Base-by-base conservation (phyloP, 306 rosid species). In the Pachyrhizus erosus region DNA sequence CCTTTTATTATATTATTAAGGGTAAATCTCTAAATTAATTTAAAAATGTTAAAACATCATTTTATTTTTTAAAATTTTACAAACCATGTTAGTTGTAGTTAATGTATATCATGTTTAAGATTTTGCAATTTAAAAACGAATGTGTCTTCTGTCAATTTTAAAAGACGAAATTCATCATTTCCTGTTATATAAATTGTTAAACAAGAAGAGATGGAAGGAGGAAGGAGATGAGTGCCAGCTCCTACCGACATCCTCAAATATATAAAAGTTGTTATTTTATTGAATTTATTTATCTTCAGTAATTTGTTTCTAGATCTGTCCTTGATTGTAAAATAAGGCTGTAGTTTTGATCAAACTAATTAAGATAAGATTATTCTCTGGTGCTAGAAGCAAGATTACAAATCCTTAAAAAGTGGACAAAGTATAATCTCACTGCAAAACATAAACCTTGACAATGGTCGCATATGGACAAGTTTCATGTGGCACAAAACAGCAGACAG, bases 311-410 rank as follows among this genome's bases (percentile, higher is more conserved):
- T 17, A 66, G 14, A 66, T 34, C 15, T 64, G 13, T 15, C 6
- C 23, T 17, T 13, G 24, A 70, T 18, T 68, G 14, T 67, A 2
- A 42, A 80, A 24, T 8, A 21, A 69, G 1, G 5, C 20, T 31
- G 17, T 2, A 15, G 7, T 31, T 5, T 64, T 15, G 0, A 64
- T 17, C 24, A 31, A 31, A 64, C 12, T 17, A 34, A 34, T 27
- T 27, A 27, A 12, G 70, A 18, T 31, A 33, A 15, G 12, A 66
- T 37, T 9, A 34, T 34, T 34, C 8, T 46, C 29, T 60, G 29
- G 18, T 74, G 71, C 51, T 65, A 27, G 20, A 5, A 15, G 40
- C 18, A 40, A 51, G 77, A 57, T 70, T 84, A 73, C 51, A 10
- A 43, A 24, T 46, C 20, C 46, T 48, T 3, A 34, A 60, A 26